Evolutionary conservation across 106 monocot genomes (phyloP).

Genomic region (Dendrobium chrysotoxum): DNA sequence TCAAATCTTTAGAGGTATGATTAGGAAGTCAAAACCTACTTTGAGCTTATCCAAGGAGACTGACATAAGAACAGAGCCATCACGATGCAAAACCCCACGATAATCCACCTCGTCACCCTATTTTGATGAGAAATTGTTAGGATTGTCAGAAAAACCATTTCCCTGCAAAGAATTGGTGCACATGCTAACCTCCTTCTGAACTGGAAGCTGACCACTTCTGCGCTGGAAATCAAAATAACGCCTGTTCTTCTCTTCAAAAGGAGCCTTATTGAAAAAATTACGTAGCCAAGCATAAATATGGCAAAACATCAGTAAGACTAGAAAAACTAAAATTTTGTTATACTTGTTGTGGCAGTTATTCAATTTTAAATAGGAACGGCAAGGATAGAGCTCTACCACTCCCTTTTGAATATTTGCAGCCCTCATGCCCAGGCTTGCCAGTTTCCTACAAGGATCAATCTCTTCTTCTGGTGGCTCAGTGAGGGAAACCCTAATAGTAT

Average conservation of each 20-base stretch:
- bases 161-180: not conserved
- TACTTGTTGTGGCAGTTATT: not conserved
- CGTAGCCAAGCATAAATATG: not conserved
- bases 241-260: constrained; percentile 94
- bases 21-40: constrained; percentile 31
- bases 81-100: constrained; percentile 90
- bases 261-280: constrained; percentile 33
- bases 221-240: constrained; percentile 96
- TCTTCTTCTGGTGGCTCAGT: constrained; percentile 99
- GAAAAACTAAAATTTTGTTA: not conserved
- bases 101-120: constrained; percentile 99
- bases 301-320: not conserved
- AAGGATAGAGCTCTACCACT: constrained; percentile 49
- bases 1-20: not conserved
- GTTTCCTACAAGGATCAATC: constrained; percentile 94
- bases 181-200: constrained; percentile 79
- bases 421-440: constrained; percentile 87
- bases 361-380: not conserved
- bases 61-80: constrained; percentile 99
- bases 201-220: constrained; percentile 83
- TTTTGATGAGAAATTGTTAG: constrained; percentile 5
- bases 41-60: constrained; percentile 81
- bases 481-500: constrained; percentile 95
- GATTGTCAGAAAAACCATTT: constrained; percentile 4
- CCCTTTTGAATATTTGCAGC: constrained; percentile 78